Base-by-base conservation (phyloP, 2,329 filamentous ascomycete species). In the Claviceps sp. region DNA sequence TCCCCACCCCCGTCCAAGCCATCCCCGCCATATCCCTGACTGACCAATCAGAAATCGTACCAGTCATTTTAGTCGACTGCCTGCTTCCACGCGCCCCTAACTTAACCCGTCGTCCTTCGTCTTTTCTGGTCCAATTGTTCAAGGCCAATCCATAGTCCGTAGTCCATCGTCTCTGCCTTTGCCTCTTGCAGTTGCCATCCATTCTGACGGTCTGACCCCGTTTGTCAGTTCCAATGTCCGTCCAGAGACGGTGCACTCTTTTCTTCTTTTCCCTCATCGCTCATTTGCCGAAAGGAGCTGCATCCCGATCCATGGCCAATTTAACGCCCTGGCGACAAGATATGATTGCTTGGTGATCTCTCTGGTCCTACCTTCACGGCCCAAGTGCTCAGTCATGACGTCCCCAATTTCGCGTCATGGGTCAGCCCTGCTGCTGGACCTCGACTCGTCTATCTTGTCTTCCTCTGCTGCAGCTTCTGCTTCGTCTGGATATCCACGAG, bases 381-480 rank as follows among this genome's bases (percentile, higher is more conserved):
- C 52, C 50, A 48, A 51, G 52, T 55, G 37, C 56, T 55, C 52
- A 55, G 30, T 57, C 54, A 61, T 62, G 58, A 56, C 60, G 58
- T 58, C 57, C 52, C 50, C 52, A 44, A 52, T 50, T 55, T 54
- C 53, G 40, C 26, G 38, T 47, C 53, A 43, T 49, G 41, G 45
- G 14, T 34, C 44, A 41, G 47, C 39, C 48, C 39, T 37, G 46
- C 44, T 41, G 43, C 44, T 30, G 45, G 46, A 39, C 41, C 14
- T 52, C 30, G 47, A 50, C 44, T 53, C 54, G 48, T 48, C 52
- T 22, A 44, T 55, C 42, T 49, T 54, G 56, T 56, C 52, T 59
- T 59, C 50, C 57, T 62, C 68, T 65, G 68, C 69, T 60, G 67
- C 67, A 59, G 61, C 60, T 47, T 64, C 62, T 66, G 66, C 68